A percentile compares a stretch with the other conserved stretches of the same genome.
Evolutionary conservation across 495 filamentous ascomycete species (phyloP).

Genomic region (Friedmanniomyces simplex): DNA sequence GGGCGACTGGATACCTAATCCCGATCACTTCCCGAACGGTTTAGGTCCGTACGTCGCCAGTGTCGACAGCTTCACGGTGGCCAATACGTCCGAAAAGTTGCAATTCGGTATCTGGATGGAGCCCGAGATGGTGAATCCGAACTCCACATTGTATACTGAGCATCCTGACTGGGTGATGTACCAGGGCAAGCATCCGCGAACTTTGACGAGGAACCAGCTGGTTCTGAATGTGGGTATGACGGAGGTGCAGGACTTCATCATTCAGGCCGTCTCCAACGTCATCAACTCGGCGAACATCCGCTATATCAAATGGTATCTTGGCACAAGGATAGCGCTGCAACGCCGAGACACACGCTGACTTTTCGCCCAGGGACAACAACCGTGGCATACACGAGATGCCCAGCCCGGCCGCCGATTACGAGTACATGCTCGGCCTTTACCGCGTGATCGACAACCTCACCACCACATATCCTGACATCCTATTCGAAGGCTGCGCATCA

Average conservation of each 20-base stretch:
- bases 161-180: slow-evolving; percentile 49
- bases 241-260: slow-evolving; percentile 47
- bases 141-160: slow-evolving; percentile 41
- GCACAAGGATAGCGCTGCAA: too few relatives aligned
- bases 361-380: slow-evolving; percentile 37
- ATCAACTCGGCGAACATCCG: slow-evolving; percentile 39
- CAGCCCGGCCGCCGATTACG: slow-evolving; percentile 38
- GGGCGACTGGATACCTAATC: slow-evolving; percentile 46
- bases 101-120: slow-evolving; percentile 49
- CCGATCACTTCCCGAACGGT: slow-evolving; percentile 43
- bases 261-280: slow-evolving; percentile 36
- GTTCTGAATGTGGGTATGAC: slow-evolving; percentile 43
- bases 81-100: slow-evolving; percentile 35
- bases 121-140: slow-evolving; percentile 49
- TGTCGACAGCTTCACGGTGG: slow-evolving; percentile 35
- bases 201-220: slow-evolving; percentile 40
- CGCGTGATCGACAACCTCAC: slow-evolving; percentile 44
- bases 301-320: slow-evolving; percentile 43
- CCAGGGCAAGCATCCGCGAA: slow-evolving; percentile 41
- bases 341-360: background rate
- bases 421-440: slow-evolving; percentile 47
- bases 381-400: slow-evolving; percentile 43
- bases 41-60: slow-evolving; percentile 35
- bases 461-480: slow-evolving; percentile 40
- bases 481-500: slow-evolving; percentile 49